Evolutionary conservation across 2,329 filamentous ascomycete species (phyloP).

Genomic region (Hypoxylon rubiginosum): DNA sequence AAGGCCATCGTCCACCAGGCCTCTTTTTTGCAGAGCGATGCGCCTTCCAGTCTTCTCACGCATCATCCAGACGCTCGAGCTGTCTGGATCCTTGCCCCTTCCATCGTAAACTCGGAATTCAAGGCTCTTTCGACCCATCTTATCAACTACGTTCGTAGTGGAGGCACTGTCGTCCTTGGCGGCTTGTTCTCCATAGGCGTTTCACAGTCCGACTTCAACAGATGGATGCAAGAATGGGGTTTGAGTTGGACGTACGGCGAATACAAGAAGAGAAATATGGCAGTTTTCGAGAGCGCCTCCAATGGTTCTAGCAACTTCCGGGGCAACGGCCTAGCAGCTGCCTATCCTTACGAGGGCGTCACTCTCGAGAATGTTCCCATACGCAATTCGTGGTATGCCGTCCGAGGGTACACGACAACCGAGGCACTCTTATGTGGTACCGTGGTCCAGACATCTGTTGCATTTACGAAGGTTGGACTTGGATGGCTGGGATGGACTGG

Average conservation of each 20-base stretch:
- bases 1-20: constrained; percentile 12
- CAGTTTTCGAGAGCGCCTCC: constrained; percentile 10
- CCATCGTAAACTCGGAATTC: neutral
- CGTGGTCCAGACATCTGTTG: constrained; percentile 11
- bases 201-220: neutral
- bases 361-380: constrained; percentile 9
- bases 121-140: constrained; percentile 6
- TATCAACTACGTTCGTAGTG: constrained; percentile 11
- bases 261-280: constrained; percentile 1
- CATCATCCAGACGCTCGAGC: constrained; percentile 11
- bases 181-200: neutral
- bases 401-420: neutral
- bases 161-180: constrained; percentile 13
- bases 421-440: too few relatives aligned
- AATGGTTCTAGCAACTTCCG: constrained; percentile 7
- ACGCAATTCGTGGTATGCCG: constrained; percentile 18
- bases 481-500: constrained; percentile 23
- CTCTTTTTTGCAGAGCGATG: neutral
- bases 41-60: constrained; percentile 1
- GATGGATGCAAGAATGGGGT: constrained; percentile 12
- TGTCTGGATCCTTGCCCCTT: constrained; percentile 15
- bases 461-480: constrained; percentile 7
- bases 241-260: constrained; percentile 14
- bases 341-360: constrained; percentile 9
- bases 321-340: constrained; percentile 4